phyloP scores from a whole-genome alignment of 1,284 basidiomycete species.

The Pseudozyma flocculosa region DNA sequence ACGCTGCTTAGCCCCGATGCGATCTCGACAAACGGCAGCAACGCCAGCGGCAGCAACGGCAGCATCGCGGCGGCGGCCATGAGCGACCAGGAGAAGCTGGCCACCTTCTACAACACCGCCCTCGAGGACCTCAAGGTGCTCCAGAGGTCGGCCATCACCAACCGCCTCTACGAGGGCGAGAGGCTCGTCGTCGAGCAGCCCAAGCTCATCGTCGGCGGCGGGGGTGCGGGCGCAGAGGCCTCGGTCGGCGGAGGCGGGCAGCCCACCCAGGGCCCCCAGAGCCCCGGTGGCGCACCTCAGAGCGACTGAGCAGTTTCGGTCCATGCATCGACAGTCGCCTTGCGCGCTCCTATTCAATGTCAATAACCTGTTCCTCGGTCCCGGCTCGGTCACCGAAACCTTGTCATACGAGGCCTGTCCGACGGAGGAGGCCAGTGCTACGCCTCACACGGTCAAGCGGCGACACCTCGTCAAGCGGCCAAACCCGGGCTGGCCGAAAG shows the following conservation, averaged over 20 bases:
- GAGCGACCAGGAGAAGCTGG: slow-evolving; percentile 30
- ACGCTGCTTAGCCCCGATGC: slow-evolving; percentile 32
- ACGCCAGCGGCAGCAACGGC: slow-evolving; percentile 9
- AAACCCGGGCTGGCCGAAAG: no score
- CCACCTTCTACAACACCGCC: slow-evolving; percentile 44
- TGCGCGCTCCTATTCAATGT: no score
- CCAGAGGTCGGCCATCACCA: slow-evolving; percentile 53
- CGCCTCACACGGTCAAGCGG: no score
- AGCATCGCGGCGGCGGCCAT: slow-evolving; percentile 27
- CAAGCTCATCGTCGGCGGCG: slow-evolving; percentile 44
- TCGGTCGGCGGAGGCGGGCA: slow-evolving; percentile 35
- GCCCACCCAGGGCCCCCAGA: slow-evolving; percentile 25
- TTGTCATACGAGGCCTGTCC: no score
- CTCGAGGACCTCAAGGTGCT: slow-evolving; percentile 51
- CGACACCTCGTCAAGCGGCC: no score
- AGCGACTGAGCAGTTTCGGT: slow-evolving; percentile 12
- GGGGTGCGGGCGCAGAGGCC: slow-evolving; percentile 36
- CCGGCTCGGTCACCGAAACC: no score
- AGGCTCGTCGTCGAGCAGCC: slow-evolving; percentile 55
- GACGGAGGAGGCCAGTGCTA: no score
- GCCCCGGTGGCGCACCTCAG: slow-evolving; percentile 29
- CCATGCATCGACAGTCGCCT: no score
- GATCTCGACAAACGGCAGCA: slow-evolving; percentile 1
- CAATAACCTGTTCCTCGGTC: no score
- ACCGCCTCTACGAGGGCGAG: slow-evolving; percentile 54